Evolutionary conservation across 495 filamentous ascomycete species (phyloP).

Genomic region (Penicillium psychrofluorescens): DNA sequence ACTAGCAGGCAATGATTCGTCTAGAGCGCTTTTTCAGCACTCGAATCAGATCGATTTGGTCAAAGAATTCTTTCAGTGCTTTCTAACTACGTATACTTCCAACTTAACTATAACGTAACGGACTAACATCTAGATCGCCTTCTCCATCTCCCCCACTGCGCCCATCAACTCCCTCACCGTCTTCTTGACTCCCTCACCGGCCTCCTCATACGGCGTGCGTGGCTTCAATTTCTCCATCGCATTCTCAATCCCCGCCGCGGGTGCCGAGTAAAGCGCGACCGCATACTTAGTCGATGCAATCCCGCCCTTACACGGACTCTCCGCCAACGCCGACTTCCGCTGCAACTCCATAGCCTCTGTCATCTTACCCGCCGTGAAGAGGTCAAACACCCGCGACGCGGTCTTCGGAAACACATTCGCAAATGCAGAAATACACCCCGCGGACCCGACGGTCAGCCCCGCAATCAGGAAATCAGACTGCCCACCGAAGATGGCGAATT

Average conservation of each 20-base stretch:
- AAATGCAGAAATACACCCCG: constrained; percentile 61
- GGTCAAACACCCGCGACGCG: constrained; percentile 44
- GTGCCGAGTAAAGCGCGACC: constrained; percentile 46
- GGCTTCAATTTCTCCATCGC: constrained; percentile 49
- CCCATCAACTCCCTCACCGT: constrained; percentile 40
- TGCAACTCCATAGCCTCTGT: constrained; percentile 51
- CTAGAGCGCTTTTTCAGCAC: too few relatives aligned
- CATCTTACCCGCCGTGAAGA: constrained; percentile 41
- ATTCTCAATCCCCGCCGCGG: constrained; percentile 47
- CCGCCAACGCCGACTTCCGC: constrained; percentile 41
- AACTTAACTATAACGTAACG: too few relatives aligned
- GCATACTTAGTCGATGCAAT: constrained; percentile 63
- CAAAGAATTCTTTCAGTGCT: too few relatives aligned
- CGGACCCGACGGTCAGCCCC: constrained; percentile 39
- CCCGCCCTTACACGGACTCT: constrained; percentile 52
- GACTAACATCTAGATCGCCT: constrained; percentile 5
- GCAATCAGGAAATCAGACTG: constrained; percentile 64
- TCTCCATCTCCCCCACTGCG: constrained; percentile 41
- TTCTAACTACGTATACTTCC: too few relatives aligned
- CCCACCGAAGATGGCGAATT: constrained; percentile 61
- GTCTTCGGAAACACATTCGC: constrained; percentile 58
- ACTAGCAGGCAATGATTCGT: too few relatives aligned
- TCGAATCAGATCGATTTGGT: too few relatives aligned
- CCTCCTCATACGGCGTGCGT: constrained; percentile 49
- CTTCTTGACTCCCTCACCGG: constrained; percentile 40